Base-by-base conservation (phyloP, 352 stramenopile genomes). In the Pythium guiyangense region DNA sequence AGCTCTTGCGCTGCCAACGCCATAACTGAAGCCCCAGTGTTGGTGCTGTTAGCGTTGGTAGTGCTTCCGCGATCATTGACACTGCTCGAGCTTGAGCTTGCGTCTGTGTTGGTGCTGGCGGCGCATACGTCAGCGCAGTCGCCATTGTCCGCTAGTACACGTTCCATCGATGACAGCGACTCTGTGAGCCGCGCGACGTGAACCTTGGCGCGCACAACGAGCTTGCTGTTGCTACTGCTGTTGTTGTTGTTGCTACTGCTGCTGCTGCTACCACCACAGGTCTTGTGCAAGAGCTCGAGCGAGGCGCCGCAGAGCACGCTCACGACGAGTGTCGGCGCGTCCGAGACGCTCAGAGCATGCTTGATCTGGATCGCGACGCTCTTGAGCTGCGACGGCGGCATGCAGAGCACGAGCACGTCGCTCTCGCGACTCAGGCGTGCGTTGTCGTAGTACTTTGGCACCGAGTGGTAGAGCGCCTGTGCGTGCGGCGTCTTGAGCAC, bases 331-430 rank as follows among this genome's bases (percentile, higher is more conserved):
- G 62, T 64, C 17, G 70, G 56, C 0, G 51, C 31, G 1, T 73
- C 49, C 20, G 47, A 63, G 15, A 64, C 54, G 11, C 68, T 56
- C 18, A 90, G 54, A 17, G 71, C 63, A 39, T 84, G 77, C 46
- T 78, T 79, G 68, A 88, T 74, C 58, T 91, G 81, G 48, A 89
- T 85, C 25, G 64, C 59, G 26, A 91, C 76, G 52, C 66, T 82
- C 51, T 86, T 86, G 55, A 91, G 65, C 61, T 91, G 81, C 27
- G 78, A 73, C 31, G 81, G 74, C 37, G 77, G 71, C 62, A 87
- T 81, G 55, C 78, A 88, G 11, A 91, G 55, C 39, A 88, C 57
- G 26, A 91, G 55, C 0, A 91, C 49, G 57, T 89, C 73, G 49
- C 64, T 77, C 54, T 89, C 77, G 22, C 64, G 56, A 12, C 70